A percentile compares a stretch with the other conserved stretches of the same genome.
phyloP scores from a whole-genome alignment of 2,329 filamentous ascomycete genomes.

The Verticillium isaacii region DNA sequence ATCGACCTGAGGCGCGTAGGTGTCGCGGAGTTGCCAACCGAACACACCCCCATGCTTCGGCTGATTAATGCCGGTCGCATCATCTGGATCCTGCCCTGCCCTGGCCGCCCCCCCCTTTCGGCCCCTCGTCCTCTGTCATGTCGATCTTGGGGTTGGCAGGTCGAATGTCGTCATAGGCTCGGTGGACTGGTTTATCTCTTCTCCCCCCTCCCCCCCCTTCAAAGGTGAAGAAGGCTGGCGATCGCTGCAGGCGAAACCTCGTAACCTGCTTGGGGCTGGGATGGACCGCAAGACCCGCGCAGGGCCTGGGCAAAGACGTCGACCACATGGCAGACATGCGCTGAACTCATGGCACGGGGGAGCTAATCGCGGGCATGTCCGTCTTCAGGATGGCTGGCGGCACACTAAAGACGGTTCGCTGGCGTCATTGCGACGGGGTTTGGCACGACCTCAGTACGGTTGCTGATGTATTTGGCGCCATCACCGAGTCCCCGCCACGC shows the following conservation, averaged over 20 bases:
- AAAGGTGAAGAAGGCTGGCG: not conserved
- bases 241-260: not conserved
- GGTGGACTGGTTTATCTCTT: not conserved
- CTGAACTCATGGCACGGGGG: slow-evolving; percentile 6
- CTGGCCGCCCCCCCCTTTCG: not conserved
- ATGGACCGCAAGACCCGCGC: not conserved
- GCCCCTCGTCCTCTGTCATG: not conserved
- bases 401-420: not conserved
- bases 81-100: not conserved
- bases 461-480: not conserved
- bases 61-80: not conserved
- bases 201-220: not conserved
- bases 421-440: not conserved
- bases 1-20: slow-evolving; percentile 12
- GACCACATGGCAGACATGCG: slow-evolving; percentile 12
- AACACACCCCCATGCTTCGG: not conserved
- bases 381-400: not conserved
- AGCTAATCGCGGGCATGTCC: not conserved
- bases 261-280: not conserved
- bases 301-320: not conserved
- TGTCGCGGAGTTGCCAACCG: slow-evolving; percentile 8
- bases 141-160: not conserved
- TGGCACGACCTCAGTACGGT: not conserved
- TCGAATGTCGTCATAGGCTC: not conserved
- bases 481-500: no score